These are phyloP conservation scores for Thelephora ganbajun DNA, from an alignment of 768 basidiomycete species.

Conservation along the genomic window DNA sequence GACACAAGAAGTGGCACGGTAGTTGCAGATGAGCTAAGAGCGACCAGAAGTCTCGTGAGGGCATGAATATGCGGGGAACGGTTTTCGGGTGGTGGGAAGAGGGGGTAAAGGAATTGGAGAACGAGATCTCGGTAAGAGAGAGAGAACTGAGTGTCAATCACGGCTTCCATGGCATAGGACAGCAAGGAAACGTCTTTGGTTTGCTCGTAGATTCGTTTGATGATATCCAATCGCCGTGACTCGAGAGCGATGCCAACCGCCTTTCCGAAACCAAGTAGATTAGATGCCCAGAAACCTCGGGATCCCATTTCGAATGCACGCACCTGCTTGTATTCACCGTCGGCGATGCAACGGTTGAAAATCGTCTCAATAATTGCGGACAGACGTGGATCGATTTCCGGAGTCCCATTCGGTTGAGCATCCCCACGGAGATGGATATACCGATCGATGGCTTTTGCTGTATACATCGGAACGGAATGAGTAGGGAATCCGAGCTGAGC, in stretches of 20 bases:
- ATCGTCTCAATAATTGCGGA: slow-evolving; percentile 82
- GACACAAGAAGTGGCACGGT: slow-evolving; percentile 62
- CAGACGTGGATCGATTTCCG: slow-evolving; percentile 67
- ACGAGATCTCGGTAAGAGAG: slow-evolving; percentile 77
- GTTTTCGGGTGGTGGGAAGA: slow-evolving; percentile 72
- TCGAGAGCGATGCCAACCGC: slow-evolving; percentile 94
- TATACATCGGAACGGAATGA: background rate
- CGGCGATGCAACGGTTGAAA: slow-evolving; percentile 70
- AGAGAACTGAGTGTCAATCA: slow-evolving; percentile 80
- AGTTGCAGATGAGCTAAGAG: slow-evolving; percentile 69
- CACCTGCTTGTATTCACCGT: slow-evolving; percentile 87
- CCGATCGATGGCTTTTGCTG: slow-evolving; percentile 92
- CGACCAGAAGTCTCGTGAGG: slow-evolving; percentile 80
- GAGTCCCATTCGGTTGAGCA: slow-evolving; percentile 31
- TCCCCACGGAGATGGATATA: slow-evolving; percentile 64
- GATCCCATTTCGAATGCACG: slow-evolving; percentile 7
- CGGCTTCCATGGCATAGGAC: slow-evolving; percentile 85
- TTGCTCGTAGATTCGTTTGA: slow-evolving; percentile 60
- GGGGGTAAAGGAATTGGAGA: slow-evolving; percentile 63
- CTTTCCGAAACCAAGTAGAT: slow-evolving; percentile 23
- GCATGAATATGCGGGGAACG: slow-evolving; percentile 67
- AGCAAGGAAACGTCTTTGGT: slow-evolving; percentile 69
- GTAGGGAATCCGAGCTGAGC: background rate
- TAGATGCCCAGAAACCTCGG: background rate
- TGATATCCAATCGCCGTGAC: slow-evolving; percentile 75